Conservation (phyloP, 2,329 filamentous ascomycete genomes). For the Xylariomycetidae sp. region DNA sequence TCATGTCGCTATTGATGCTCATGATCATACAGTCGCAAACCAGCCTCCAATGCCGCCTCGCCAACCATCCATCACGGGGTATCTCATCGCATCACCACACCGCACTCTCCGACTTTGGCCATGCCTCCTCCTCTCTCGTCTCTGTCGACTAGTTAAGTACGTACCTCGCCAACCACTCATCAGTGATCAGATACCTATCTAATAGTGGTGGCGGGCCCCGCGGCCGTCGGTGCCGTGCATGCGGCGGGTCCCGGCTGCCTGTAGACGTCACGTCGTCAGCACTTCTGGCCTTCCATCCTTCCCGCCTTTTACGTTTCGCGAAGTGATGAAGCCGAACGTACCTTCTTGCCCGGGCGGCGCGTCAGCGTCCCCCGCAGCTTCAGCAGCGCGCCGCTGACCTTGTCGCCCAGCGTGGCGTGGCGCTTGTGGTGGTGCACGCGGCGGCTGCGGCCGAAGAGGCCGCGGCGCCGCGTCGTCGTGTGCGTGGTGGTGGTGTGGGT, state of each 20-base stretch:
- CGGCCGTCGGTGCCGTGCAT: constrained; percentile 72
- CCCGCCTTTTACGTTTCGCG: neutral
- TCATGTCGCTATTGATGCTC: too few species aligned
- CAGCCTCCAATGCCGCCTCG: too few species aligned
- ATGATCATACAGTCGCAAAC: too few species aligned
- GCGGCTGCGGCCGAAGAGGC: constrained; percentile 32
- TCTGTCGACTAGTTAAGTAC: too few species aligned
- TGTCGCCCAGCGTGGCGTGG: constrained; percentile 65
- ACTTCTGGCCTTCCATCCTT: neutral
- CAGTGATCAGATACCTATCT: too few species aligned
- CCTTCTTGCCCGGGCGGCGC: constrained; percentile 64
- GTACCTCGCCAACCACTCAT: too few species aligned
- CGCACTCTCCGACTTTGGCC: too few species aligned
- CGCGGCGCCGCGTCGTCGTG: constrained; percentile 33
- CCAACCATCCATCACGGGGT: too few species aligned
- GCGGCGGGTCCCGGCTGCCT: constrained; percentile 67
- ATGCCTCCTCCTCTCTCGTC: too few species aligned
- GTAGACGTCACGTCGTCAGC: constrained; percentile 5
- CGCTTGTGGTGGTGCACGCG: constrained; percentile 59
- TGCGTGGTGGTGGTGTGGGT: constrained; percentile 35
- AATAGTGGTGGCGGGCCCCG: constrained; percentile 27
- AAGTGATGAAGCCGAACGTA: constrained; percentile 22
- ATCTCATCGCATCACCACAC: too few species aligned
- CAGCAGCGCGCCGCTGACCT: constrained; percentile 69
- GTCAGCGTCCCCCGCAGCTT: constrained; percentile 67